A percentile compares a stretch with the other conserved stretches of the same genome.
Conservation (phyloP, 2,329 filamentous ascomycete species). For the Ciborinia camelliae region DNA sequence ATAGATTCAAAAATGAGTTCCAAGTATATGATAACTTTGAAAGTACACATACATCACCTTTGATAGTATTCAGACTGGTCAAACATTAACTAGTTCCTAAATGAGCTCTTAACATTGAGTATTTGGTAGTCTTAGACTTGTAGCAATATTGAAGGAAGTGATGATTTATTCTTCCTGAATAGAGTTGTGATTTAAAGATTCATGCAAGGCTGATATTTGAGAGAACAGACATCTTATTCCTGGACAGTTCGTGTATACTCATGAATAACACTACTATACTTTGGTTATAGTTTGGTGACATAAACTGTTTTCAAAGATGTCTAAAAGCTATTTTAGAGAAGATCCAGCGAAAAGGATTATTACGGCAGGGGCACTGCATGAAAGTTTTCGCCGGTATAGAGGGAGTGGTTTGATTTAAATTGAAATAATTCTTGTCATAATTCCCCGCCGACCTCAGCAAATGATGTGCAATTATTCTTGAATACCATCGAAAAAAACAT, state of each 20-base stretch:
- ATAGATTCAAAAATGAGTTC: background rate
- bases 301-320: too few species aligned
- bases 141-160: background rate
- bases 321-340: too few species aligned
- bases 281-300: too few species aligned
- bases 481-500: too few species aligned
- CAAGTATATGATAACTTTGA: background rate
- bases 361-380: too few species aligned
- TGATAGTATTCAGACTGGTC: background rate
- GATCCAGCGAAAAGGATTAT: too few species aligned
- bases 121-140: background rate
- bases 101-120: background rate
- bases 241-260: too few species aligned
- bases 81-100: background rate
- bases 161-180: background rate
- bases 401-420: background rate
- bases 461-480: too few species aligned
- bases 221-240: too few species aligned
- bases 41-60: background rate
- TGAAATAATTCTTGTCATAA: too few species aligned
- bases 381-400: background rate
- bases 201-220: background rate
- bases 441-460: too few species aligned
- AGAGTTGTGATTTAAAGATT: background rate
- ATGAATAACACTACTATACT: too few species aligned